A percentile compares a stretch with the other conserved stretches of the same genome.
These are phyloP conservation scores for Penicillium steckii DNA, from an alignment of 495 filamentous ascomycete species.

Conservation along the genomic window DNA sequence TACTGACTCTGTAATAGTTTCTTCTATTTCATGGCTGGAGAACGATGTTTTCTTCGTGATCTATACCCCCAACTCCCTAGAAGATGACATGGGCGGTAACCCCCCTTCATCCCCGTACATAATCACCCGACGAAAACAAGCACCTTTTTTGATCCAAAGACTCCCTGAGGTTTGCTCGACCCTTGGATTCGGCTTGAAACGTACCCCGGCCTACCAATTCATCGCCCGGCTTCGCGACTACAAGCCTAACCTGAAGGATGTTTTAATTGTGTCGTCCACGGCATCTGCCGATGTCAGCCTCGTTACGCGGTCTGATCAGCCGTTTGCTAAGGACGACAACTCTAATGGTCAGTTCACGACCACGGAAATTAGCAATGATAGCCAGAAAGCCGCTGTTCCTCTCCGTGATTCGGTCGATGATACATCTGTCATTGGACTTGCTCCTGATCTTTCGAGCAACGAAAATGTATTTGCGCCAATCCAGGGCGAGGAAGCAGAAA, in stretches of 20 bases:
- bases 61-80: constrained; percentile 62
- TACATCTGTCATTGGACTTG: constrained; percentile 77
- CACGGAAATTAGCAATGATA: constrained; percentile 72
- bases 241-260: constrained; percentile 72
- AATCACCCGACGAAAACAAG: constrained; percentile 61
- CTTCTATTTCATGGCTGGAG: constrained; percentile 85
- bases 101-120: constrained; percentile 70
- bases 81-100: constrained; percentile 48
- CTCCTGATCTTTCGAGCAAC: constrained; percentile 76
- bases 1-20: constrained; percentile 54
- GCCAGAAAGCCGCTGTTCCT: constrained; percentile 72
- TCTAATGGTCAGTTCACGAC: constrained; percentile 69
- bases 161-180: constrained; percentile 69
- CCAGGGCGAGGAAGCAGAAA: constrained; percentile 72
- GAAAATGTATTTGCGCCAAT: constrained; percentile 79
- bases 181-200: constrained; percentile 55
- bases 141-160: constrained; percentile 65
- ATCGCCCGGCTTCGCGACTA: constrained; percentile 73
- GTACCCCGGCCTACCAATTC: constrained; percentile 70
- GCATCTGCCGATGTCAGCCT: constrained; percentile 74
- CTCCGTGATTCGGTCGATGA: constrained; percentile 68
- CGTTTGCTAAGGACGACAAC: constrained; percentile 60
- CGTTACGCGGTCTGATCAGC: constrained; percentile 65
- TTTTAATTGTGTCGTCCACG: constrained; percentile 80
- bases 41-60: constrained; percentile 80